Percentiles rank a stretch among this genome's conserved stretches.
phyloP scores from a whole-genome alignment of 116 monocot species.

The Posidonia oceanica region DNA sequence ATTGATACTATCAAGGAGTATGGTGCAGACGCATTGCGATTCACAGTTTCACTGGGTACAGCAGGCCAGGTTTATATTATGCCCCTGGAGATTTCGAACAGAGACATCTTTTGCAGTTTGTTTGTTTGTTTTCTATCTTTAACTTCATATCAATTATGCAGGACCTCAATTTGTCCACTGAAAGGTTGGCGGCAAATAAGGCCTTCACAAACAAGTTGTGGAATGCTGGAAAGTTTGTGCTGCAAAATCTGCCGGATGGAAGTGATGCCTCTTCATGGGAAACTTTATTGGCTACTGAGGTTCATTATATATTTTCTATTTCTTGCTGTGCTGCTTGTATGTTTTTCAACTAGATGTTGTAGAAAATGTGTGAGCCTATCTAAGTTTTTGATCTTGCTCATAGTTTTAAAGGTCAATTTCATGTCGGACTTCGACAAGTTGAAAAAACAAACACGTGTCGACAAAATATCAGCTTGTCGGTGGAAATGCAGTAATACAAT shows the following conservation, averaged over 20 bases:
- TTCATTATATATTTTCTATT: conserved; percentile 7
- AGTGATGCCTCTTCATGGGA: conserved; percentile 60
- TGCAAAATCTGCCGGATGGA: conserved; percentile 80
- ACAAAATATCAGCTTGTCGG: too few species aligned
- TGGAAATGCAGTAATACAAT: too few species aligned
- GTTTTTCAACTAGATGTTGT: too few species aligned
- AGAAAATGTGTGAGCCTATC: too few species aligned
- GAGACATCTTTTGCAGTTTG: background rate
- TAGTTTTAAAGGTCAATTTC: too few species aligned
- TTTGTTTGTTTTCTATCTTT: background rate
- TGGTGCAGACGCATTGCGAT: conserved; percentile 92
- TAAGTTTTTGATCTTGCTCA: too few species aligned
- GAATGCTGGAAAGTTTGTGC: conserved; percentile 96
- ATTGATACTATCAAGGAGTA: conserved; percentile 91
- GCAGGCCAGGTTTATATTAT: conserved; percentile 71
- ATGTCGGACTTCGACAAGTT: too few species aligned
- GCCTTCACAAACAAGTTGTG: conserved; percentile 97
- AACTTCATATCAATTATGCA: conserved; percentile 14
- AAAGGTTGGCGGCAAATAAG: conserved; percentile 83
- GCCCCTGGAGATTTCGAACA: background rate
- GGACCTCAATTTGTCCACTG: conserved; percentile 90
- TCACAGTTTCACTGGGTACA: conserved; percentile 79
- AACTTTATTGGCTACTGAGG: conserved; percentile 50
- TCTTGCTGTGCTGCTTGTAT: too few species aligned
- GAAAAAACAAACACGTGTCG: too few species aligned